Percentiles rank a stretch among this genome's conserved stretches.
Conservation (phyloP, 371 early-diverging fungal genomes). For the Apophysomyces variabilis region DNA sequence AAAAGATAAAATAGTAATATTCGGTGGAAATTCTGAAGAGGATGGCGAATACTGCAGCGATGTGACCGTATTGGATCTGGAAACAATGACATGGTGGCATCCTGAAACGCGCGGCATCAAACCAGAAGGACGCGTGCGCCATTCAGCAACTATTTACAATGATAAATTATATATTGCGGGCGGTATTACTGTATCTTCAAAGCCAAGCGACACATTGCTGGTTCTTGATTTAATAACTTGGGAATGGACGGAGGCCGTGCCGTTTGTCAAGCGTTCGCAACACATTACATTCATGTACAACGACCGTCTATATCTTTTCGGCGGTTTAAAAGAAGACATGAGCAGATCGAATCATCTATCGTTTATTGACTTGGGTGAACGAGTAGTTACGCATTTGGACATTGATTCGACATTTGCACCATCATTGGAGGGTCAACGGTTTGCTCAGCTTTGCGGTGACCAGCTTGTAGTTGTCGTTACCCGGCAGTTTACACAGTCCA, state of each 20-base stretch:
- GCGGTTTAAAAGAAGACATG: conserved; percentile 69
- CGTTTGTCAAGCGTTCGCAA: conserved; percentile 61
- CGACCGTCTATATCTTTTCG: conserved; percentile 66
- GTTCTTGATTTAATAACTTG: conserved; percentile 65
- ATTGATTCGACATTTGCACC: conserved; percentile 62
- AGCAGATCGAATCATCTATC: conserved; percentile 64
- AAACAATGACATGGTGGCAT: conserved; percentile 66
- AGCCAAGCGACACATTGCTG: conserved; percentile 50
- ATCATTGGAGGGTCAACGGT: conserved; percentile 66
- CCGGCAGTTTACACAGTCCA: conserved; percentile 43
- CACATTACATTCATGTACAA: conserved; percentile 65
- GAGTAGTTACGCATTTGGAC: conserved; percentile 52
- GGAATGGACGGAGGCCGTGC: conserved; percentile 66
- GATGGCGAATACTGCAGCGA: conserved; percentile 64
- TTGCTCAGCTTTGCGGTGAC: conserved; percentile 68
- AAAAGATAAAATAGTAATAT: conserved; percentile 66
- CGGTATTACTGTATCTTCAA: conserved; percentile 43
- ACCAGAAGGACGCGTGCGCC: conserved; percentile 64
- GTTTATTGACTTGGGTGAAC: conserved; percentile 57
- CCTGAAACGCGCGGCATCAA: conserved; percentile 57
- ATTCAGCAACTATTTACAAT: conserved; percentile 70
- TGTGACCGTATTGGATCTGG: conserved; percentile 62
- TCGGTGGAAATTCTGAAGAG: conserved; percentile 73
- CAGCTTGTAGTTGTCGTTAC: conserved; percentile 67
- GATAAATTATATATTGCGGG: conserved; percentile 72